phyloP scores from a whole-genome alignment of 345 rosid genomes.

The Citrus sp. region DNA sequence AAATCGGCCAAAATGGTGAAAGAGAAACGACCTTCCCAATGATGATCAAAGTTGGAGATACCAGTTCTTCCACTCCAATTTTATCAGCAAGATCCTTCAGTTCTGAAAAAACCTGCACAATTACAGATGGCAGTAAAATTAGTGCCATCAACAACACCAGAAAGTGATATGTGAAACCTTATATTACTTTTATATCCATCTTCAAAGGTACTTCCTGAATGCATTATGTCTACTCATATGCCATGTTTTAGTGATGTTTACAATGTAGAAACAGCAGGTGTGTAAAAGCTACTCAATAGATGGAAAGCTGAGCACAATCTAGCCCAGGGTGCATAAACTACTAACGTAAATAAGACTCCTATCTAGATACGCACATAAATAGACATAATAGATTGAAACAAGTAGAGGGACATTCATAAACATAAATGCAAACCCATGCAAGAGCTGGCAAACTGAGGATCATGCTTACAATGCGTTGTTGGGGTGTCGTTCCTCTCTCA shows the following conservation, averaged over 20 bases:
- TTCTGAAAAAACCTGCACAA: constrained; percentile 72
- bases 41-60: constrained; percentile 80
- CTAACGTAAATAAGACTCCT: background rate
- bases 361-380: background rate
- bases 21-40: constrained; percentile 88
- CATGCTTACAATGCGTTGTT: constrained; percentile 67
- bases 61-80: constrained; percentile 52
- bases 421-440: background rate
- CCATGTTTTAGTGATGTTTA: background rate
- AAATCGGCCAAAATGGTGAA: constrained; percentile 76
- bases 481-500: constrained; percentile 84
- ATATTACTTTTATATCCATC: background rate
- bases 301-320: background rate
- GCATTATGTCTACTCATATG: background rate
- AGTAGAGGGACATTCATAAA: background rate
- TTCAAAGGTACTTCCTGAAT: background rate
- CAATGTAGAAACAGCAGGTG: background rate
- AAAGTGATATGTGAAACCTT: background rate
- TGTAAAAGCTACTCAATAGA: background rate
- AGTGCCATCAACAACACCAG: background rate
- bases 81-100: constrained; percentile 66
- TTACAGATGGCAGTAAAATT: background rate
- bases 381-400: background rate
- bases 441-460: background rate
- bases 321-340: background rate